Percentiles rank a stretch among this genome's conserved stretches.
Conservation (phyloP, 2,329 filamentous ascomycete species). For the Neocucurbitaria cava region DNA sequence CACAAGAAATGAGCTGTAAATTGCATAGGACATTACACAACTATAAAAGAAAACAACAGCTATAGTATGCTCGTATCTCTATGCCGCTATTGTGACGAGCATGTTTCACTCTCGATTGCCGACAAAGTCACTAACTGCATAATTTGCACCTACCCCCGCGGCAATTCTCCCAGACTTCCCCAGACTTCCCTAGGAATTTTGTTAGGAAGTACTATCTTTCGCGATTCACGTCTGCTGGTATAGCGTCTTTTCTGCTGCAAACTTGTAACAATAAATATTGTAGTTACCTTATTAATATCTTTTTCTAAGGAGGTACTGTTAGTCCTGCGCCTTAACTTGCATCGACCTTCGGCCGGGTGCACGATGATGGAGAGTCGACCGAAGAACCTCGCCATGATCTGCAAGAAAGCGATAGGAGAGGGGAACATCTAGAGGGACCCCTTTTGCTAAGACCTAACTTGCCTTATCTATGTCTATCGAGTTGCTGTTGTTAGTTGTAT, state of each 20-base stretch:
- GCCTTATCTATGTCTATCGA: conserved; percentile 5
- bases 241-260: conserved; percentile 6
- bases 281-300: conserved; percentile 5
- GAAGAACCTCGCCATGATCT: conserved; percentile 4
- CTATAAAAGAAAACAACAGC: conserved; percentile 13
- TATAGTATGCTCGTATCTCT: conserved; percentile 13
- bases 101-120: conserved; percentile 11
- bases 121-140: conserved; percentile 9
- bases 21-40: conserved; percentile 15
- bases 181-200: conserved; percentile 2
- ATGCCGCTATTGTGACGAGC: conserved; percentile 11
- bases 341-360: background rate
- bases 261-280: conserved; percentile 4
- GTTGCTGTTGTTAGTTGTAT: background rate
- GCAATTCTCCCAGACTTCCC: conserved; percentile 3
- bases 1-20: conserved; percentile 14
- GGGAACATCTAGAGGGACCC: conserved; percentile 1
- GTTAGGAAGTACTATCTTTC: conserved; percentile 4
- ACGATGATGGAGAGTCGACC: background rate
- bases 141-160: conserved; percentile 5
- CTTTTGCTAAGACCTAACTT: conserved; percentile 2
- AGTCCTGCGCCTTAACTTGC: conserved; percentile 4
- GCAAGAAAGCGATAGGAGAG: conserved; percentile 1
- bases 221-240: conserved; percentile 4
- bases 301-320: conserved; percentile 3